Evolutionary conservation across 257 asterid species (phyloP).

Genomic region (Rubia yunnanensis): DNA sequence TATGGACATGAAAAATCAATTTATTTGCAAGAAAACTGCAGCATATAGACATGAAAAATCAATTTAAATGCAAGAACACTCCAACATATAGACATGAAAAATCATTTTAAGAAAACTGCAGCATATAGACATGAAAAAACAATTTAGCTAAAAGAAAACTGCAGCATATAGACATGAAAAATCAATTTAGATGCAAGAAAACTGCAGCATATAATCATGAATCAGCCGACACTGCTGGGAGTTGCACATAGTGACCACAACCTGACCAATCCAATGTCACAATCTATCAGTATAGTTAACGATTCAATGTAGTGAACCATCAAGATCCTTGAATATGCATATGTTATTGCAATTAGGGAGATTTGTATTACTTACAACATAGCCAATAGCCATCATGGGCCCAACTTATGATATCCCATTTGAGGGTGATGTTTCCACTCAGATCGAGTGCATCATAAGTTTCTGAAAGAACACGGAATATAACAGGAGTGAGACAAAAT

Average conservation of each 20-base stretch:
- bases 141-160: too few relatives aligned
- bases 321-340: too few relatives aligned
- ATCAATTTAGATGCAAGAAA: too few relatives aligned
- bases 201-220: too few relatives aligned
- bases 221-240: constrained; percentile 90
- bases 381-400: constrained; percentile 43
- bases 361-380: neutral
- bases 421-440: constrained; percentile 68
- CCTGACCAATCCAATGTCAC: constrained; percentile 21
- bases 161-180: too few relatives aligned
- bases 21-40: too few relatives aligned
- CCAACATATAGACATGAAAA: too few relatives aligned
- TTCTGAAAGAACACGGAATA: constrained; percentile 30
- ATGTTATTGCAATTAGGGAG: neutral
- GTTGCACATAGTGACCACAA: constrained; percentile 76
- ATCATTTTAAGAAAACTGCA: too few relatives aligned
- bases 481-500: neutral
- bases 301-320: neutral
- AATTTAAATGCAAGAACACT: too few relatives aligned
- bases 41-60: too few relatives aligned
- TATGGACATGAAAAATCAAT: too few relatives aligned
- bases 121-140: too few relatives aligned
- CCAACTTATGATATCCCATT: constrained; percentile 77
- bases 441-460: constrained; percentile 90
- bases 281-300: neutral